These are phyloP conservation scores for Parachlorella kessleri DNA, from an alignment of 139 green algal genomes.

Conservation along the genomic window DNA sequence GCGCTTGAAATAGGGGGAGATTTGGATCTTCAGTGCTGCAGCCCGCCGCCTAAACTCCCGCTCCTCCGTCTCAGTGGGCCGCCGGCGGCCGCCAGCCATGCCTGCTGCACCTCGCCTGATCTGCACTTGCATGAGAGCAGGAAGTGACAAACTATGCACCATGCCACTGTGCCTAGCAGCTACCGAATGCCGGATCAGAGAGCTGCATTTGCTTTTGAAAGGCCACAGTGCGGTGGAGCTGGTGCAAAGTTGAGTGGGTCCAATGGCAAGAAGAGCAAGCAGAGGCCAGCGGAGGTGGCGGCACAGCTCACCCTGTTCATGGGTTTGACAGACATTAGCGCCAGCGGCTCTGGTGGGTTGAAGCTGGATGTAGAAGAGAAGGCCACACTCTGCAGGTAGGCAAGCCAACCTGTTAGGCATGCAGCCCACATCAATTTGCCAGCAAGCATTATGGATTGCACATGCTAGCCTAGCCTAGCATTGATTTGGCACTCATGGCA, in stretches of 20 bases:
- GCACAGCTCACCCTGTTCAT: conserved; percentile 29
- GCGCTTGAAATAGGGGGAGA: conserved; percentile 49
- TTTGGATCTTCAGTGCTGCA: conserved; percentile 48
- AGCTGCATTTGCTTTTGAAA: too few relatives aligned
- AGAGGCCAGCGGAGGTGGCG: too few relatives aligned
- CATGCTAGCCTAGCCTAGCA: too few relatives aligned
- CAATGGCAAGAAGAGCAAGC: too few relatives aligned
- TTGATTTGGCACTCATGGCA: too few relatives aligned
- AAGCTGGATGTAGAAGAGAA: conserved; percentile 21
- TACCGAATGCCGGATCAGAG: too few relatives aligned
- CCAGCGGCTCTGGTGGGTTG: conserved; percentile 10
- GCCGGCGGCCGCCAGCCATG: background rate
- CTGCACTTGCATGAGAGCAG: background rate
- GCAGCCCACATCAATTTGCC: too few relatives aligned
- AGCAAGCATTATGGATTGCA: too few relatives aligned
- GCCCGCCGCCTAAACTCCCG: conserved; percentile 47
- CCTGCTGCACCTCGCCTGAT: background rate
- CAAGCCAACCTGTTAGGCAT: too few relatives aligned
- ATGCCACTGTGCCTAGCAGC: too few relatives aligned
- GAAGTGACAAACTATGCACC: background rate
- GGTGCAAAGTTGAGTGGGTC: too few relatives aligned
- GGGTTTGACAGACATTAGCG: conserved; percentile 14
- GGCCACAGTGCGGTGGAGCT: too few relatives aligned
- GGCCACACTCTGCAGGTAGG: background rate
- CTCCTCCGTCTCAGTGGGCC: conserved; percentile 33